Conservation (phyloP, 2,329 filamentous ascomycete species). For the Madurella mycetomatis region DNA sequence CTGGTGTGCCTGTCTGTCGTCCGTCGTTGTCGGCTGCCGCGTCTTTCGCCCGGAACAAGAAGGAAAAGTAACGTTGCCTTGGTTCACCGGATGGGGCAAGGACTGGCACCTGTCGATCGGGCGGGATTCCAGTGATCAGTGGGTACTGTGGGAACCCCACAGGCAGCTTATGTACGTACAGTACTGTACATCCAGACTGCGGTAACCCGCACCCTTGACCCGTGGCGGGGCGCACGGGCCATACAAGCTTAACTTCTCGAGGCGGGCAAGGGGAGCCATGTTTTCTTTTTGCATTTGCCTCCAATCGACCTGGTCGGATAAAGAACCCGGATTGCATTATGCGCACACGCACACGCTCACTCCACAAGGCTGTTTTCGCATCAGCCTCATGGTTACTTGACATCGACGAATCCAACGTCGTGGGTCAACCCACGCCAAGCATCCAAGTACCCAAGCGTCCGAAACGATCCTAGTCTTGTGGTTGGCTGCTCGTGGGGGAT, state of each 20-base stretch:
- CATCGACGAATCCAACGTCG: no score
- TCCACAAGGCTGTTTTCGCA: neutral
- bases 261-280: no score
- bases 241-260: neutral
- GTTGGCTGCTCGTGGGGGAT: neutral
- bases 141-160: neutral
- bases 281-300: neutral
- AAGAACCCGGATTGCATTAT: neutral
- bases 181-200: neutral
- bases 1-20: neutral
- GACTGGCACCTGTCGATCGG: conserved; percentile 10
- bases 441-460: neutral
- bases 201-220: no score
- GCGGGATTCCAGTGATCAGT: neutral
- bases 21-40: conserved; percentile 1
- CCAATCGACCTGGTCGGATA: neutral
- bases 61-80: conserved; percentile 27
- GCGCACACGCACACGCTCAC: neutral
- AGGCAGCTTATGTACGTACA: neutral
- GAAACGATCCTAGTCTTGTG: neutral
- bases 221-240: no score
- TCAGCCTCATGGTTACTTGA: neutral
- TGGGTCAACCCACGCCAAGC: no score
- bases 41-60: conserved; percentile 4
- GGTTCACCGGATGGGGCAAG: conserved; percentile 8